Evolutionary conservation across 306 rosid genomes (phyloP).

Genomic region (Prosopis cineraria): DNA sequence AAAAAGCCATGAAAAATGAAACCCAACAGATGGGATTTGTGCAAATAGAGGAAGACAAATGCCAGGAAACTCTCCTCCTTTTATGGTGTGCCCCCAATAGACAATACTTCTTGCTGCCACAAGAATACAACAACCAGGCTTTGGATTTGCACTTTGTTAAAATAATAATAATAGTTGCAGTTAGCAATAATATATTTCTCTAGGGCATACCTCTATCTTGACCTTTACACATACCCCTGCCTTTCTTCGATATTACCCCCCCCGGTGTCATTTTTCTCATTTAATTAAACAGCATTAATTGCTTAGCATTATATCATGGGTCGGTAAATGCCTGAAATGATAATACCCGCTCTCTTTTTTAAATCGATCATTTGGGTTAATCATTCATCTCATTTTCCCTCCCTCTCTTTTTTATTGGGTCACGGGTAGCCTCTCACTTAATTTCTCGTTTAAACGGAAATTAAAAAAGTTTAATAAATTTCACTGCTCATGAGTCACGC

Average conservation of each 20-base stretch:
- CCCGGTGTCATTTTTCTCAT: slow-evolving; percentile 4
- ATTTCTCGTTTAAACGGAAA: too few species aligned
- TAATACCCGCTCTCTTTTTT: too few species aligned
- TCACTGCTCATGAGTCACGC: too few species aligned
- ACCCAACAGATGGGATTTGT: slow-evolving; percentile 46
- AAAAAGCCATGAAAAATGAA: neutral
- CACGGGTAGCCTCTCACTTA: too few species aligned
- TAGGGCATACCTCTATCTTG: slow-evolving; percentile 17
- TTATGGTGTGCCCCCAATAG: slow-evolving; percentile 56
- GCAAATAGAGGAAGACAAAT: slow-evolving; percentile 56
- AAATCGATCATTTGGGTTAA: too few species aligned
- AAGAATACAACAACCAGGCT: slow-evolving; percentile 45
- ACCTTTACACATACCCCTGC: slow-evolving; percentile 37
- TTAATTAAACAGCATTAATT: neutral
- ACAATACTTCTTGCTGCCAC: slow-evolving; percentile 35
- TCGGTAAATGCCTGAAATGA: too few species aligned
- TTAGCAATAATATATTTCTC: neutral
- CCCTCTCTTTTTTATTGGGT: too few species aligned
- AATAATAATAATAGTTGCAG: neutral
- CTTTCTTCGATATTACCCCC: slow-evolving; percentile 35
- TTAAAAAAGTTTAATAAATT: too few species aligned
- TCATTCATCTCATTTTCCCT: too few species aligned
- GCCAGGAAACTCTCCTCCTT: slow-evolving; percentile 60
- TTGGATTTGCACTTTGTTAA: slow-evolving; percentile 36
- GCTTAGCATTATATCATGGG: too few species aligned